Evolutionary conservation across 1,284 basidiomycete genomes (phyloP), one percentile per base, ranked within the genome.

Genomic region (Wallemia mellicola): DNA sequence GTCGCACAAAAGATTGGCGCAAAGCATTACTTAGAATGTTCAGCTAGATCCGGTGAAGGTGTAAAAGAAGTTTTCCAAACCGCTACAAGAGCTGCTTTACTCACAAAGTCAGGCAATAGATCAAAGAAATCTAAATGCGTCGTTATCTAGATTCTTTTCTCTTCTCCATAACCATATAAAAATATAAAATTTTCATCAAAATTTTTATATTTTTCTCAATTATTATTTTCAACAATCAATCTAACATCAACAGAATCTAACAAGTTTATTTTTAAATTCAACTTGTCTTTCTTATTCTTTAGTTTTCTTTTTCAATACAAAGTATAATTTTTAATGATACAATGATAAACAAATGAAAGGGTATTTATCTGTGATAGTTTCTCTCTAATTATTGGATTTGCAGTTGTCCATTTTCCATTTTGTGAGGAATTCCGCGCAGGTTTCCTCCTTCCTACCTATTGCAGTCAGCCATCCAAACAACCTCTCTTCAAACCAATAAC

Each of bases 31-130:
- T 79, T 88, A 61, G 87, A 92, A 71, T 91, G 87, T 72, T 85
- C 82, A 61, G 86, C 86, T 69, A 85, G 83, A 76, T 79, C 80
- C 17, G 85, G 87, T 61, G 80, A 85, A 70, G 87, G 87, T 64
- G 87, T 92, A 59, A 78, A 83, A 64, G 87, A 91, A 70, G 86
- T 89, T 48, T 91, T 92, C 76, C 84, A 89, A 71, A 81, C 81
- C 64, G 86, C 86, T 54, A 87, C 85, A 60, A 78, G 83, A 64
- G 80, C 81, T 59, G 85, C 85, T 55, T 76, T 88, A 58, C 75
- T 82, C 63, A 48, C 38, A 48, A 48, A 48, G 38, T 48, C 38
- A 15, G 38, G 38, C 14, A 48, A 48, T 48, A 48, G 38, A 48
- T 48, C 38, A 48, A 48, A 48, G 38, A 48, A 48, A n/a, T 17